phyloP scores from a whole-genome alignment of 2,329 filamentous ascomycete genomes.

The Monosporascus sp. region DNA sequence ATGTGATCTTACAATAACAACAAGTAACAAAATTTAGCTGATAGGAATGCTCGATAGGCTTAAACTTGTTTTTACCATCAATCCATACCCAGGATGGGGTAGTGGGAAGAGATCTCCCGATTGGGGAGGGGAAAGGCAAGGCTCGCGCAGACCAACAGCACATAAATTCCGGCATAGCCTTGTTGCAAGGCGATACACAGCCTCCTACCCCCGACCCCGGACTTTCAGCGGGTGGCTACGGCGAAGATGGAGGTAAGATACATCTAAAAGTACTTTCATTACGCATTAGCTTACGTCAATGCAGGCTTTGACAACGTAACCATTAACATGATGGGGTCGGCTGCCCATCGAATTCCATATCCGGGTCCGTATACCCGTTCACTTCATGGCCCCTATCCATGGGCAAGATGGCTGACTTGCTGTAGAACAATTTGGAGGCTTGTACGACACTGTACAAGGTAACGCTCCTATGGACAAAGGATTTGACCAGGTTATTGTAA shows the following conservation, averaged over 20 bases:
- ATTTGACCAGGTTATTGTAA: slow-evolving; percentile 17
- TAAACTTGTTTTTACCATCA: slow-evolving; percentile 6
- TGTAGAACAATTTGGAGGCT: neutral
- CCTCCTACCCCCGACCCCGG: slow-evolving; percentile 1
- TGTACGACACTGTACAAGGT: slow-evolving; percentile 9
- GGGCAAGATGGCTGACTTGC: neutral
- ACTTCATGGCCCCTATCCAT: neutral
- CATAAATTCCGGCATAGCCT: slow-evolving; percentile 5
- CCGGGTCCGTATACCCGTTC: neutral
- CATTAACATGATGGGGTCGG: neutral
- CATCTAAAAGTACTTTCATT: neutral
- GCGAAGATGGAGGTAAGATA: neutral
- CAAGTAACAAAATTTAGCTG: neutral
- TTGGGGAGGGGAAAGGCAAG: slow-evolving; percentile 19
- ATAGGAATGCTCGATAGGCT: slow-evolving; percentile 4
- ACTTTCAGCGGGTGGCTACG: neutral
- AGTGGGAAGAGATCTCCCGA: slow-evolving; percentile 3
- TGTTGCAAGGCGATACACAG: slow-evolving; percentile 1
- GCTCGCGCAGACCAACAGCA: slow-evolving; percentile 3
- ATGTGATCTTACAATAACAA: neutral
- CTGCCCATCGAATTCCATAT: neutral
- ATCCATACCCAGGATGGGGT: slow-evolving; percentile 17
- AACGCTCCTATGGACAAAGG: slow-evolving; percentile 6
- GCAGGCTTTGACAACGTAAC: neutral
- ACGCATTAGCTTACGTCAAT: neutral